These are phyloP conservation scores for Colletotrichum kahawae DNA, from an alignment of 2,329 filamentous ascomycete species.

Conservation along the genomic window DNA sequence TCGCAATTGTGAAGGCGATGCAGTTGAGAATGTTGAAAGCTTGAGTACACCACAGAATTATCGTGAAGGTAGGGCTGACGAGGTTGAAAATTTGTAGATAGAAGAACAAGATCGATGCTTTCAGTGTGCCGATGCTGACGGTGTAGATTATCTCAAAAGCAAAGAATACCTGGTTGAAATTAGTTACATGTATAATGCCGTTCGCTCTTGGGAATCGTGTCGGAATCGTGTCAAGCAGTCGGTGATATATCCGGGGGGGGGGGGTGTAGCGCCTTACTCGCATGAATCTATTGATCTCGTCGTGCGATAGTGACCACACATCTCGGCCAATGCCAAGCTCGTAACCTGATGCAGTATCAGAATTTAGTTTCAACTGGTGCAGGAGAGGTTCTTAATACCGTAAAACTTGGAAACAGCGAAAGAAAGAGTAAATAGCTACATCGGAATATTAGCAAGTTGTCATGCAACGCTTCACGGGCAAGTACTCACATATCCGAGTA, in stretches of 20 bases:
- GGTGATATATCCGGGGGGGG: neutral
- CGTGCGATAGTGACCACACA: neutral
- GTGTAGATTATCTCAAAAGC: constrained; percentile 13
- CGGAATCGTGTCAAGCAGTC: neutral
- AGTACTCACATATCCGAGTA: constrained; percentile 5
- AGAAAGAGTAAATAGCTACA: neutral
- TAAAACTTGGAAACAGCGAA: constrained; percentile 6
- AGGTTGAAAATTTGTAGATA: constrained; percentile 43
- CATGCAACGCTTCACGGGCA: too few relatives aligned
- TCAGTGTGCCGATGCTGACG: constrained; percentile 42
- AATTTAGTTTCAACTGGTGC: neutral
- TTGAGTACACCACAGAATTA: constrained; percentile 25
- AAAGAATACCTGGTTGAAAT: constrained; percentile 1
- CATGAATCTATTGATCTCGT: neutral
- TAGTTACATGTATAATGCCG: neutral
- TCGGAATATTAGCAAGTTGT: neutral
- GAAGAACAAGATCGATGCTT: constrained; percentile 40
- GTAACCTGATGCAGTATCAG: neutral
- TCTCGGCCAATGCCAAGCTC: neutral
- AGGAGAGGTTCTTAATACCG: neutral
- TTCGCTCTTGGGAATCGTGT: neutral
- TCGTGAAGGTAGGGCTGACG: constrained; percentile 25
- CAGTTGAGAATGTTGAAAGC: constrained; percentile 12
- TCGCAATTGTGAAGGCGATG: constrained; percentile 36
- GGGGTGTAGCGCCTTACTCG: neutral